A percentile compares a stretch with the other conserved stretches of the same genome.
Conservation (phyloP, 257 asterid genomes). For the Solanum commersonii region DNA sequence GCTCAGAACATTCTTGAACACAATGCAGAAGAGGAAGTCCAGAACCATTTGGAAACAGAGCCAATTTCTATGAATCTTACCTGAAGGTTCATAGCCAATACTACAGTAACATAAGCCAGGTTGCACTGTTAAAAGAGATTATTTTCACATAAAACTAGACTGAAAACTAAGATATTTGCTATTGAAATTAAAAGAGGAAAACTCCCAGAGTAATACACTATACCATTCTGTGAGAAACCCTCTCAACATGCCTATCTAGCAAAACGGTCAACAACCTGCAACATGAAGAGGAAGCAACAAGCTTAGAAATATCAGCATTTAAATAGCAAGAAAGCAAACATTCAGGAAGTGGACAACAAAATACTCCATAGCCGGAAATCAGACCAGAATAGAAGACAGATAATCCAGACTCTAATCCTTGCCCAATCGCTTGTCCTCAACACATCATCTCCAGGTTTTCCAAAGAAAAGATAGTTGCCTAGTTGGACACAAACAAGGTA, state of each 20-base stretch:
- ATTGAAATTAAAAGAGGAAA: background rate
- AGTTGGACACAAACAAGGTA: constrained; percentile 76
- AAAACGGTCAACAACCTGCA: constrained; percentile 63
- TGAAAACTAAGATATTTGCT: background rate
- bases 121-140: constrained; percentile 65
- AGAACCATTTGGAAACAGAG: background rate
- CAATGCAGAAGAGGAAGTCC: background rate
- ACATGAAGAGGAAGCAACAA: constrained; percentile 8
- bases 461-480: constrained; percentile 70
- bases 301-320: background rate
- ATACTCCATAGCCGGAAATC: background rate
- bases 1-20: background rate
- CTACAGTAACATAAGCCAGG: constrained; percentile 64
- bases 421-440: constrained; percentile 38
- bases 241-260: constrained; percentile 61
- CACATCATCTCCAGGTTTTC: constrained; percentile 19
- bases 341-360: background rate
- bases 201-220: background rate
- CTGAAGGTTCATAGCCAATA: constrained; percentile 78
- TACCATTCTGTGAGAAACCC: constrained; percentile 84
- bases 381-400: constrained; percentile 79
- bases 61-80: constrained; percentile 16
- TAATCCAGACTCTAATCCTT: constrained; percentile 57
- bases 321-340: background rate
- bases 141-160: background rate